Conservation (phyloP, 768 basidiomycete species). For the Auricularia heimuer region DNA sequence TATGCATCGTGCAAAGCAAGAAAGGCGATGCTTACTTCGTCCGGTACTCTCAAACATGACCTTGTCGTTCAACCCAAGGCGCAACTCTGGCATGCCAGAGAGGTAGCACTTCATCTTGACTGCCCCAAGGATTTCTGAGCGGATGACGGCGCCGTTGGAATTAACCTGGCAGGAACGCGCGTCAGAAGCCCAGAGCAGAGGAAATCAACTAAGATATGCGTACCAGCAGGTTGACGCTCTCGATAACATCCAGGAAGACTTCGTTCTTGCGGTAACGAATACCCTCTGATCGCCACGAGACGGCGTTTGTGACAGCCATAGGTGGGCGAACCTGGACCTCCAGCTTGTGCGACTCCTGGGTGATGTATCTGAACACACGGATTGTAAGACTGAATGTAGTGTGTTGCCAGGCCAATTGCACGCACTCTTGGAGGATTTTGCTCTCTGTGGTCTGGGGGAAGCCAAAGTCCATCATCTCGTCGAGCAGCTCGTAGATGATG, state of each 20-base stretch:
- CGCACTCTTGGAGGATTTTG: slow-evolving; percentile 95
- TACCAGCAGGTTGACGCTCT: slow-evolving; percentile 92
- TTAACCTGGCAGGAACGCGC: slow-evolving; percentile 56
- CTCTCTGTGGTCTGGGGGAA: slow-evolving; percentile 98
- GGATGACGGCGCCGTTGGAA: slow-evolving; percentile 90
- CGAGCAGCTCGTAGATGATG: slow-evolving; percentile 96
- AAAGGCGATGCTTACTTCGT: slow-evolving; percentile 50
- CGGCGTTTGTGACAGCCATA: slow-evolving; percentile 95
- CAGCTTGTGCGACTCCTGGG: slow-evolving; percentile 95
- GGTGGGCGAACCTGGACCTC: slow-evolving; percentile 89
- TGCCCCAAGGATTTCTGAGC: slow-evolving; percentile 95
- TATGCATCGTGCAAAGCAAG: background rate
- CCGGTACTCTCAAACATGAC: slow-evolving; percentile 99
- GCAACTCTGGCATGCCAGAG: slow-evolving; percentile 97
- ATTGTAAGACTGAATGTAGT: background rate
- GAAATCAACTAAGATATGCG: slow-evolving; percentile 18
- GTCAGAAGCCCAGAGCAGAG: slow-evolving; percentile 1
- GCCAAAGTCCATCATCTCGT: slow-evolving; percentile 99
- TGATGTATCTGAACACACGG: slow-evolving; percentile 67
- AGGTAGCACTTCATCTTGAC: slow-evolving; percentile 99
- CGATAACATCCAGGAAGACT: slow-evolving; percentile 96
- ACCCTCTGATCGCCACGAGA: slow-evolving; percentile 96
- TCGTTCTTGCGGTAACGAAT: slow-evolving; percentile 98
- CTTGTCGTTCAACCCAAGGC: slow-evolving; percentile 95
- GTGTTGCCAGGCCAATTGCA: slow-evolving; percentile 8